A percentile compares a stretch with the other conserved stretches of the same genome.
Conservation (phyloP, 176 grass and related monocot species). For the Zea mays region DNA sequence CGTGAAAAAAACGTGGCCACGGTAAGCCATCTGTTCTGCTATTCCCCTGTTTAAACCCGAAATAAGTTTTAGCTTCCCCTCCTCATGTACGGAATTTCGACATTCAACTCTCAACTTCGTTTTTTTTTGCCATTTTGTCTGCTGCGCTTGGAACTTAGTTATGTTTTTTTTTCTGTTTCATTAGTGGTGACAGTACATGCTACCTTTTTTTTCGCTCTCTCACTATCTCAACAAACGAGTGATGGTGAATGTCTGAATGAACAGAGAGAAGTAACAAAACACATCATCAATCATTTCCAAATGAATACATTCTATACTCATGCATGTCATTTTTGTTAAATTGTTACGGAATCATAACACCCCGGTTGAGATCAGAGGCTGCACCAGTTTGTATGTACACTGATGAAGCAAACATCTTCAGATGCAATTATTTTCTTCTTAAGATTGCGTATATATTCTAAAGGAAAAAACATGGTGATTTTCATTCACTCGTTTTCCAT, state of each 20-base stretch:
- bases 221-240: background rate
- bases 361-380: background rate
- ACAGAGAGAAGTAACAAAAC: background rate
- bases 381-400: background rate
- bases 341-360: background rate
- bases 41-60: background rate
- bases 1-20: slow-evolving; percentile 10
- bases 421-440: background rate
- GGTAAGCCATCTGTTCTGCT: slow-evolving; percentile 5
- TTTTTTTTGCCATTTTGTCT: background rate
- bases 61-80: background rate
- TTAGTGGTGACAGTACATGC: background rate
- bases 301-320: background rate
- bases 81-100: background rate
- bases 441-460: background rate
- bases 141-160: background rate
- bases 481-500: background rate
- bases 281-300: background rate
- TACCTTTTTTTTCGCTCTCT: background rate
- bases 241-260: background rate
- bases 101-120: background rate
- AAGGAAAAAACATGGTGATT: background rate
- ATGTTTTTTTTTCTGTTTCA: background rate
- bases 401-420: background rate
- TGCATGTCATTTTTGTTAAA: background rate